A percentile compares a stretch with the other conserved stretches of the same genome.
These are phyloP conservation scores for Phylloboletellus chloephorus DNA, from an alignment of 1,284 basidiomycete species.

Conservation along the genomic window DNA sequence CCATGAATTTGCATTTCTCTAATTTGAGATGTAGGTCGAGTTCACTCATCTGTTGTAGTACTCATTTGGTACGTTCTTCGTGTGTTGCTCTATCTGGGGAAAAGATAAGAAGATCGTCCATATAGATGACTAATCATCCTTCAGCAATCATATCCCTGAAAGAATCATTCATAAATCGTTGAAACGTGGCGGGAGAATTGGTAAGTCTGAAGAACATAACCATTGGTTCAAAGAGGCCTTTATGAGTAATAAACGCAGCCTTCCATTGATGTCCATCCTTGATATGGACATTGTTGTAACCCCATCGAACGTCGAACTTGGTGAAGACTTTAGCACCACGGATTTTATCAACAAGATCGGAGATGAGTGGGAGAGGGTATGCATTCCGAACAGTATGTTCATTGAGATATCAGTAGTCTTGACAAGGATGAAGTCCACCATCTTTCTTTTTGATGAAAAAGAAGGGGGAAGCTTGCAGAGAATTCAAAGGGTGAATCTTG, in stretches of 20 bases:
- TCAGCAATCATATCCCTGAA: slow-evolving; percentile 12
- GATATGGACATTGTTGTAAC: slow-evolving; percentile 6
- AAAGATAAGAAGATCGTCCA: slow-evolving; percentile 27
- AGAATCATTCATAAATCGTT: slow-evolving; percentile 18
- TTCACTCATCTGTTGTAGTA: slow-evolving; percentile 29
- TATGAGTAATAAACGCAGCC: slow-evolving; percentile 2
- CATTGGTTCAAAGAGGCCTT: slow-evolving; percentile 22
- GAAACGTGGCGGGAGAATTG: slow-evolving; percentile 30
- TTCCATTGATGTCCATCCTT: slow-evolving; percentile 24
- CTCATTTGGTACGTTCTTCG: slow-evolving; percentile 15
- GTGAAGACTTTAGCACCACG: slow-evolving; percentile 21
- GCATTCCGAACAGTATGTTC: not conserved
- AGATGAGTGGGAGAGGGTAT: slow-evolving; percentile 26
- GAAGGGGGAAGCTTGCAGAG: not conserved
- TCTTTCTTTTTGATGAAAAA: slow-evolving; percentile 8
- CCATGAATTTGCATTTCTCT: slow-evolving; percentile 38
- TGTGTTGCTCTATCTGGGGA: not conserved
- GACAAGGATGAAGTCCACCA: not conserved
- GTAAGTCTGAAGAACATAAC: slow-evolving; percentile 37
- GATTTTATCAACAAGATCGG: slow-evolving; percentile 26
- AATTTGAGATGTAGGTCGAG: slow-evolving; percentile 32
- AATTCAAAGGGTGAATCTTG: not conserved
- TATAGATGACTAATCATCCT: slow-evolving; percentile 12
- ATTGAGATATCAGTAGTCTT: slow-evolving; percentile 1
- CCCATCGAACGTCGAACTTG: slow-evolving; percentile 2